Evolutionary conservation across 1,284 basidiomycete species (phyloP).

Genomic region (Coniferiporia sulphurascens): DNA sequence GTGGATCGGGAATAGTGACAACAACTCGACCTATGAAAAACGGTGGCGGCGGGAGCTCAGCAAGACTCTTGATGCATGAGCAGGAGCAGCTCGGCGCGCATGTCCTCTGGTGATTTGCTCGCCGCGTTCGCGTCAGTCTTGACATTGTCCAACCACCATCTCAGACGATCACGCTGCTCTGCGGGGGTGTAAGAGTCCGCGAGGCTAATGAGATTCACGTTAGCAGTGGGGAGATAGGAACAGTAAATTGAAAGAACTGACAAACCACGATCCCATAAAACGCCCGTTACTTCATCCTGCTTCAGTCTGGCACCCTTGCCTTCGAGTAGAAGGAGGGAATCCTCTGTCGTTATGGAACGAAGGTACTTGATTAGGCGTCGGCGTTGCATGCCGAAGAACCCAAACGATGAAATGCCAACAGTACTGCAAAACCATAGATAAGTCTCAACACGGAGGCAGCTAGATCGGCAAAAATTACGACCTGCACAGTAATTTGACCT

Average conservation of each 20-base stretch:
- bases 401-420: conserved; percentile 30
- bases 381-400: conserved; percentile 48
- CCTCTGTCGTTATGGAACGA: conserved; percentile 50
- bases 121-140: conserved; percentile 37
- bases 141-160: conserved; percentile 55
- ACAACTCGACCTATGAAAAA: neutral
- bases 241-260: conserved; percentile 34
- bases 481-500: conserved; percentile 29
- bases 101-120: conserved; percentile 32
- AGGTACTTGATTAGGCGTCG: conserved; percentile 56
- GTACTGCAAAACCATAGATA: conserved; percentile 4
- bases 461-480: conserved; percentile 20
- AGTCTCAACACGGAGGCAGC: neutral
- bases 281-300: conserved; percentile 49
- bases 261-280: conserved; percentile 71
- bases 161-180: conserved; percentile 43
- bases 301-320: conserved; percentile 42
- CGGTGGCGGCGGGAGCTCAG: neutral
- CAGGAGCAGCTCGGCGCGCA: conserved; percentile 22
- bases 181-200: conserved; percentile 34
- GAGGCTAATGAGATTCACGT: conserved; percentile 28
- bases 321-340: conserved; percentile 51
- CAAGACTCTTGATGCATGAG: neutral
- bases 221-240: conserved; percentile 5
- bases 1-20: neutral